Base-by-base conservation (phyloP, 768 basidiomycete species). In the Rhodosporidiobolus odoratus region DNA sequence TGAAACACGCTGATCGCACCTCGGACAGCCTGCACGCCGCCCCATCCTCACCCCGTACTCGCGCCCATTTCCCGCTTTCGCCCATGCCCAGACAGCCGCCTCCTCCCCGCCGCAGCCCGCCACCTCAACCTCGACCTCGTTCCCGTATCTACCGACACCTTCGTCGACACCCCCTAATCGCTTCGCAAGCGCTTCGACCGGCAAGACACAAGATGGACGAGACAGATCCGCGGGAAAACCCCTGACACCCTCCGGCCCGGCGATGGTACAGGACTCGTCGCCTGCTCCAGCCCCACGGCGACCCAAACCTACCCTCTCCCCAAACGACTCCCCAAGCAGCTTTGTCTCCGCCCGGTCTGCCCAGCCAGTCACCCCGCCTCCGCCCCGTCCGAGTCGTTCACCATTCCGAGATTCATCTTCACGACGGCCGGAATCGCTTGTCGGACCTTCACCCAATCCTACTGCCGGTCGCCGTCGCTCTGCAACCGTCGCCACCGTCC, bases 381-480 rank as follows among this genome's bases (percentile, higher is more conserved):
- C 66, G 4, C 66, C 66, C 3, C 38, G 66, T 17, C 66, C 59
- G 2, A 48, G 37, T 12, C 50, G 66, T 17, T 61, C 66, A 1
- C 59, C 66, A 1, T 48, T 25, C 15, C 66, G 66, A 21, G 66
- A 61, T 15, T 3, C 43, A 4, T 45, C 59, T n/a, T 41, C 53
- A 4, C 35, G 25, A 4, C 38, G 48, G 7, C 16, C 41, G 4
- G 7, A 4, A 40, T 27, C 37, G 21, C 38, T 7, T 23, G 10
- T 32, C 4, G 12, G 1, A 30, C 21, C 41, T 52, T 9, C 62
- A 4, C 5, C 38, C 37, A 17, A 4, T 19, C 43, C 58, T 10
- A 58, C 25, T 19, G 3, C 45, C 48, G 27, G 47, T 4, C 60
- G 45, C 27, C 43, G 43, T 2, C 40, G 48, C 25, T 37, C 30